phyloP scores from a whole-genome alignment of 208 protist genomes.

The Acanthamoeba quina region DNA sequence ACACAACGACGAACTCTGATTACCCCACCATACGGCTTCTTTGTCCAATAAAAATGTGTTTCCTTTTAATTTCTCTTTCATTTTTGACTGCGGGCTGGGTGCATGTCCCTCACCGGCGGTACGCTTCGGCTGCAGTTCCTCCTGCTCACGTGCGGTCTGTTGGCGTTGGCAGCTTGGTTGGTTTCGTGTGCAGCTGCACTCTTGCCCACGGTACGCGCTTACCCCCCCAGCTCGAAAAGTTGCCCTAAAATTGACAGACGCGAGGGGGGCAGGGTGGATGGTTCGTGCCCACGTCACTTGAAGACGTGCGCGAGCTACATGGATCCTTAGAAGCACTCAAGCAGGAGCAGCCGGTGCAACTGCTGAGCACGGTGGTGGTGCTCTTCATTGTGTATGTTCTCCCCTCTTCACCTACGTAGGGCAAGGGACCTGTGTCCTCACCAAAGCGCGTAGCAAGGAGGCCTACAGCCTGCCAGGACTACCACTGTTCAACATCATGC shows the following conservation, averaged over 20 bases:
- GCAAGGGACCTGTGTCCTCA: neutral
- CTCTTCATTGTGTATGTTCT: conserved; percentile 17
- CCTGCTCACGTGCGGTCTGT: neutral
- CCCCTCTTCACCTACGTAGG: neutral
- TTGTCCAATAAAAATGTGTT: neutral
- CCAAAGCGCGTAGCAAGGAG: neutral
- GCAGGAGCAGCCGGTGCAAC: neutral
- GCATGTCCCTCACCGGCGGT: too few species aligned
- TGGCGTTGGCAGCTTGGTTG: neutral
- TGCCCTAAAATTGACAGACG: neutral
- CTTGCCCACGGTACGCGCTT: neutral
- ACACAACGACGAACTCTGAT: neutral
- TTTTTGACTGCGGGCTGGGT: neutral
- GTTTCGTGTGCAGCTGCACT: neutral
- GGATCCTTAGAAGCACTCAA: neutral
- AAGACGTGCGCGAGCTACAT: neutral
- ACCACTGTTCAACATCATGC: conserved; percentile 58
- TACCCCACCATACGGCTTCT: too few species aligned
- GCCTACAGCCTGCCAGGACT: conserved; percentile 15
- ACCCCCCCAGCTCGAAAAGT: neutral
- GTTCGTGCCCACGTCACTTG: neutral
- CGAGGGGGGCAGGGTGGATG: neutral
- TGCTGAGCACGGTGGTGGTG: neutral
- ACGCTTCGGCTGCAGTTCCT: conserved; percentile 1
- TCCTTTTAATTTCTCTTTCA: neutral